phyloP scores from a whole-genome alignment of 2,329 filamentous ascomycete species.

The Thielaviopsis punctulata region DNA sequence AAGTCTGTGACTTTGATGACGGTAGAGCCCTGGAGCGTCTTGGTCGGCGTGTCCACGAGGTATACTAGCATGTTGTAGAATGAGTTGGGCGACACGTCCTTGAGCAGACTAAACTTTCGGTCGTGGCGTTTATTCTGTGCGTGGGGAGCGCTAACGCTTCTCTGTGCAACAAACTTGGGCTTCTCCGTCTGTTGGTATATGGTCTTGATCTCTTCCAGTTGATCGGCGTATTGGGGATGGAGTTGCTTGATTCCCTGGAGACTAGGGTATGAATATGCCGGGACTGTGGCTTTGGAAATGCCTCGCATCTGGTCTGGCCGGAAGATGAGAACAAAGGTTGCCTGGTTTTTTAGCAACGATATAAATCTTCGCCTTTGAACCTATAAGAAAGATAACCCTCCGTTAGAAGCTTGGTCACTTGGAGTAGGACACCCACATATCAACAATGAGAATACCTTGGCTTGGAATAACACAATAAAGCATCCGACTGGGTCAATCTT shows the following conservation, averaged over 20 bases:
- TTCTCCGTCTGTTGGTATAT: not conserved
- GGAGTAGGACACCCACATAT: too few species aligned
- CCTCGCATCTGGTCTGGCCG: constrained; percentile 18
- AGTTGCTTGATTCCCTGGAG: not conserved
- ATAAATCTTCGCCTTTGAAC: not conserved
- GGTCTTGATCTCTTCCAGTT: not conserved
- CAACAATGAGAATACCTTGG: constrained; percentile 4
- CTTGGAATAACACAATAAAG: not conserved
- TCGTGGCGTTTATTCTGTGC: constrained; percentile 40
- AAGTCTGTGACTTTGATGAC: constrained; percentile 71
- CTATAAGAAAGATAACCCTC: not conserved
- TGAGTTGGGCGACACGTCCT: constrained; percentile 35
- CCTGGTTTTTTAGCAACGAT: not conserved
- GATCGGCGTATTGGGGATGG: not conserved
- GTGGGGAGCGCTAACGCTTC: constrained; percentile 16
- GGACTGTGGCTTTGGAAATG: constrained; percentile 20
- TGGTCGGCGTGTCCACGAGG: constrained; percentile 41
- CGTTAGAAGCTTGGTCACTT: too few species aligned
- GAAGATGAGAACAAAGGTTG: not conserved
- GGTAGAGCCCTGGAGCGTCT: constrained; percentile 26
- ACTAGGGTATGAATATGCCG: not conserved
- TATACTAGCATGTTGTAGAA: constrained; percentile 59
- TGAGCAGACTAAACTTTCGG: constrained; percentile 31
- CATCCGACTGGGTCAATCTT: not conserved
- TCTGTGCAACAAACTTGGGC: not conserved